These are phyloP conservation scores for Plasmodium adleri DNA, from an alignment of 169 alveolate species.

Conservation along the genomic window DNA sequence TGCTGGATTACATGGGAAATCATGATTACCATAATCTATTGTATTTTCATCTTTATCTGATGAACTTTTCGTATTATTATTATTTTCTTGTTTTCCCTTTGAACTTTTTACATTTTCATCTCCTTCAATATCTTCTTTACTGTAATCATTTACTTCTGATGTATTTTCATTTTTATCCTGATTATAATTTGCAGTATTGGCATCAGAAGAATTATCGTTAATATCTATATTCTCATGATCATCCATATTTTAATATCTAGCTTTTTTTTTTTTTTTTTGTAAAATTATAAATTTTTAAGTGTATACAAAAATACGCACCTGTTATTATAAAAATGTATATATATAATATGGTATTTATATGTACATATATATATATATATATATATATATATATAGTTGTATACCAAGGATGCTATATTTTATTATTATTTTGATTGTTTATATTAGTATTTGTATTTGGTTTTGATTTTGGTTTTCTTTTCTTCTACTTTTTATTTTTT, in stretches of 20 bases:
- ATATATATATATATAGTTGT: background rate
- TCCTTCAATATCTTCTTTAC: constrained; percentile 56
- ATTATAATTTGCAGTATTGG: constrained; percentile 57
- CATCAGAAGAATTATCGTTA: constrained; percentile 72
- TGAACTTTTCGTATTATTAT: constrained; percentile 26
- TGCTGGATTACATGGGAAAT: constrained; percentile 89
- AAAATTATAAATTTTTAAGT: background rate
- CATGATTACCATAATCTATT: constrained; percentile 53
- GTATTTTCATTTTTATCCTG: constrained; percentile 53
- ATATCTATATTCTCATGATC: constrained; percentile 69
- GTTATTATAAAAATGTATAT: background rate
- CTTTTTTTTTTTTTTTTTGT: background rate
- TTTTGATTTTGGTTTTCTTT: too few species aligned
- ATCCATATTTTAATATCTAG: constrained; percentile 38
- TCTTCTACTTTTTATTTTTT: too few species aligned
- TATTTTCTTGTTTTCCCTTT: constrained; percentile 28
- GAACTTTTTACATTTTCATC: constrained; percentile 20
- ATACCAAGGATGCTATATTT: background rate
- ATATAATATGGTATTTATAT: background rate
- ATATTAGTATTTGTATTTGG: too few species aligned
- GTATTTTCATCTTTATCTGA: constrained; percentile 59
- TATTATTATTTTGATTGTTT: too few species aligned
- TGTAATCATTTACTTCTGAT: constrained; percentile 58
- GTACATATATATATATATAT: background rate
- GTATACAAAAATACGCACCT: background rate